A percentile compares a stretch with the other conserved stretches of the same genome.
phyloP scores from a whole-genome alignment of 345 rosid genomes.

The Fremontodendron californicum region DNA sequence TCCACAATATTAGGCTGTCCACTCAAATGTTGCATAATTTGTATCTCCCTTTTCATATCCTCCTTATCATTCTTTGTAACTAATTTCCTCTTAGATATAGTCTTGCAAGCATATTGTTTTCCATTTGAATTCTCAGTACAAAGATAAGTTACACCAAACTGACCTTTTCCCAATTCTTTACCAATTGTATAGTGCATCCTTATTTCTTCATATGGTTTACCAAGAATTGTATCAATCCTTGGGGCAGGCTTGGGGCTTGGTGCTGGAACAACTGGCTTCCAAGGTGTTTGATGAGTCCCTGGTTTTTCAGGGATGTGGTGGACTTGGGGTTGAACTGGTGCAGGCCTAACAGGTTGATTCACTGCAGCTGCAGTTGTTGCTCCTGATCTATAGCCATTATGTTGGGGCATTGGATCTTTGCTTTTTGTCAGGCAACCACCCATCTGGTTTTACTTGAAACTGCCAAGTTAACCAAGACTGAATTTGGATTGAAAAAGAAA shows the following conservation, averaged over 20 bases:
- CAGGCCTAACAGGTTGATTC: slow-evolving; percentile 28
- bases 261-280: slow-evolving; percentile 30
- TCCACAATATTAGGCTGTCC: slow-evolving; percentile 92
- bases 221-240: slow-evolving; percentile 54
- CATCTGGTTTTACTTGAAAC: slow-evolving; percentile 26
- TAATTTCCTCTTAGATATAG: slow-evolving; percentile 77
- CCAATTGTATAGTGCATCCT: slow-evolving; percentile 56
- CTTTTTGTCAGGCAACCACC: slow-evolving; percentile 56
- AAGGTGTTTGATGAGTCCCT: slow-evolving; percentile 32
- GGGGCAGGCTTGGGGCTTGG: slow-evolving; percentile 40
- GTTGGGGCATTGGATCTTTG: slow-evolving; percentile 23
- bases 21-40: slow-evolving; percentile 91
- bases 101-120: slow-evolving; percentile 70
- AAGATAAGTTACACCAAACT: slow-evolving; percentile 78
- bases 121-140: slow-evolving; percentile 74
- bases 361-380: slow-evolving; percentile 2
- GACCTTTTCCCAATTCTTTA: slow-evolving; percentile 83
- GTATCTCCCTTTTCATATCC: slow-evolving; percentile 78
- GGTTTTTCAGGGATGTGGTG: slow-evolving; percentile 27
- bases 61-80: slow-evolving; percentile 62
- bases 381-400: slow-evolving; percentile 42
- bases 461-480: background rate
- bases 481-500: background rate
- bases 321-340: slow-evolving; percentile 10
- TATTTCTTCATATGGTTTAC: slow-evolving; percentile 74